A percentile compares a stretch with the other conserved stretches of the same genome.
phyloP scores from a whole-genome alignment of 331 rosid species.

The Pyracantha coccinea region DNA sequence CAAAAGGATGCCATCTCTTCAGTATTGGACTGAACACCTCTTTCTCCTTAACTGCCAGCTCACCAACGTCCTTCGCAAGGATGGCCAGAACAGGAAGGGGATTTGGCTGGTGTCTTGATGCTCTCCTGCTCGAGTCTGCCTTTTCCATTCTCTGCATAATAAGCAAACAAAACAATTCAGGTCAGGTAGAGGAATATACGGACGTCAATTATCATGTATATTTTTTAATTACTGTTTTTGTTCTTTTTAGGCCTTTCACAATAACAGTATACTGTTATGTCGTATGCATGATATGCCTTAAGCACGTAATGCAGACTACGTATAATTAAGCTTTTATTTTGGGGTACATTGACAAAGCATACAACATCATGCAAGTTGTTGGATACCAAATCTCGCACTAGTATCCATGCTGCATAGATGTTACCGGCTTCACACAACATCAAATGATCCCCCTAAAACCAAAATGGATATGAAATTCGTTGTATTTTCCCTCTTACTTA shows the following conservation, averaged over 20 bases:
- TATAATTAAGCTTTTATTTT: not conserved
- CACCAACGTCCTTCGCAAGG: conserved; percentile 76
- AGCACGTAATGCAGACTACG: not conserved
- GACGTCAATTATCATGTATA: not conserved
- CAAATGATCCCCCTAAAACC: not conserved
- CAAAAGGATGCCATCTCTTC: conserved; percentile 87
- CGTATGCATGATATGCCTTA: not conserved
- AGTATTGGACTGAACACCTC: conserved; percentile 75
- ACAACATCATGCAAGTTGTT: not conserved
- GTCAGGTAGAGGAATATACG: not conserved
- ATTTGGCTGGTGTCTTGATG: conserved; percentile 65
- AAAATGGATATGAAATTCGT: not conserved
- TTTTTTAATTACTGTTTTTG: not conserved
- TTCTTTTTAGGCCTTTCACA: not conserved
- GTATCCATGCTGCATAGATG: not conserved
- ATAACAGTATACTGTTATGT: not conserved
- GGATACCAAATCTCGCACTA: not conserved
- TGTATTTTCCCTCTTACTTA: not conserved
- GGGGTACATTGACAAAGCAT: not conserved
- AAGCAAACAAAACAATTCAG: conserved; percentile 9
- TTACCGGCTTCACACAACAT: not conserved
- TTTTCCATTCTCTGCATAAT: conserved; percentile 65
- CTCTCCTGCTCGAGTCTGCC: conserved; percentile 63
- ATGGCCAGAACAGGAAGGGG: conserved; percentile 65
- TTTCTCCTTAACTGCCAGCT: conserved; percentile 75